Conservation (phyloP, 768 basidiomycete genomes). For the Gelatoporia subvermispora region DNA sequence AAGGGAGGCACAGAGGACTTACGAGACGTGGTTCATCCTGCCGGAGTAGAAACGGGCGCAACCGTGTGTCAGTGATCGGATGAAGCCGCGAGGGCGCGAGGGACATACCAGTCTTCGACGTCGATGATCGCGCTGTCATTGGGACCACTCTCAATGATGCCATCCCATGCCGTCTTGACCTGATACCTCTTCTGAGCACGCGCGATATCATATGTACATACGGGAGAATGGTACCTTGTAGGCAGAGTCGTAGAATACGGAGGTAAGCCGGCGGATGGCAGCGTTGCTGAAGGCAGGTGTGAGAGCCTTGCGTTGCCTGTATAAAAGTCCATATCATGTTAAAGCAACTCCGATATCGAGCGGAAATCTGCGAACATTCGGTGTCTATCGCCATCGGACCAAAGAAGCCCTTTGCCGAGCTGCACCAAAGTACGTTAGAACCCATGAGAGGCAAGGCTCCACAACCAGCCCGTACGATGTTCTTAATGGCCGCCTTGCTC, state of each 20-base stretch:
- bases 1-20: conserved; percentile 5
- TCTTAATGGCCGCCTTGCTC: conserved; percentile 30
- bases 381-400: conserved; percentile 40
- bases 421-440: background rate
- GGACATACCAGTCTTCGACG: conserved; percentile 37
- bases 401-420: conserved; percentile 33
- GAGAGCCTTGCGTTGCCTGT: conserved; percentile 45
- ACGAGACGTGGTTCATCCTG: conserved; percentile 44
- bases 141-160: conserved; percentile 17
- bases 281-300: conserved; percentile 51
- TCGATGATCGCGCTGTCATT: conserved; percentile 33
- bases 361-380: conserved; percentile 27
- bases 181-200: conserved; percentile 6
- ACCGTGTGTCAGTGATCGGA: background rate
- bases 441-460: too few species aligned
- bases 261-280: conserved; percentile 40
- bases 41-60: conserved; percentile 15
- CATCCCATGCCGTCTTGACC: conserved; percentile 33
- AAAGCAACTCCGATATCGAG: conserved; percentile 17
- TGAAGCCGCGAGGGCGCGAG: background rate
- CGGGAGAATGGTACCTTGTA: conserved; percentile 35
- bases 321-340: background rate
- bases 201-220: background rate
- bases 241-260: conserved; percentile 46
- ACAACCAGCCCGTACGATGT: conserved; percentile 23